These are phyloP conservation scores for Leccinum barrowsii DNA, from an alignment of 768 basidiomycete genomes.

Conservation along the genomic window DNA sequence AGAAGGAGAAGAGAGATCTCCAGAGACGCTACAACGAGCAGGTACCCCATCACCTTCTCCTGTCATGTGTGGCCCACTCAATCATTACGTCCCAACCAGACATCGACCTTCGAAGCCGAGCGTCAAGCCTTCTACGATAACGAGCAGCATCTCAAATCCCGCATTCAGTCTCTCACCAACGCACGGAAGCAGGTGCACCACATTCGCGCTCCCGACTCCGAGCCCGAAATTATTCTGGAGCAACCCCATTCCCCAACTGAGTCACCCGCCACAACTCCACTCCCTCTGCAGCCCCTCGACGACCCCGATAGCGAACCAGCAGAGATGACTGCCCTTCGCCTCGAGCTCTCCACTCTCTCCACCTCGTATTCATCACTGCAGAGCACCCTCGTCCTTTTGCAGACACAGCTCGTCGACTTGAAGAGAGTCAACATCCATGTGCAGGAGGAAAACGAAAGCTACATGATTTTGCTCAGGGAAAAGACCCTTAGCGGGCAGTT, in stretches of 20 bases:
- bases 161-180: constrained; percentile 76
- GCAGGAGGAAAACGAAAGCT: constrained; percentile 96
- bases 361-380: constrained; percentile 83
- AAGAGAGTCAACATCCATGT: constrained; percentile 83
- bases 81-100: constrained; percentile 41
- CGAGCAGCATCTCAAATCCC: constrained; percentile 89
- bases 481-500: constrained; percentile 88
- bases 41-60: constrained; percentile 37
- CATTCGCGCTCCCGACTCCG: constrained; percentile 32
- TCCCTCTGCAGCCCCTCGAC: constrained; percentile 45
- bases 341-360: constrained; percentile 84
- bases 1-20: constrained; percentile 83
- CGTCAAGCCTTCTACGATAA: constrained; percentile 91
- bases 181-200: constrained; percentile 53
- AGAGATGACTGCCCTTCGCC: constrained; percentile 78
- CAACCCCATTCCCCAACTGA: constrained; percentile 30
- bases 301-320: constrained; percentile 76
- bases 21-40: constrained; percentile 87
- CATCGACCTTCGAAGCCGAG: constrained; percentile 86
- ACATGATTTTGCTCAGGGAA: constrained; percentile 90
- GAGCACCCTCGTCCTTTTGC: constrained; percentile 78
- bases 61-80: constrained; percentile 13
- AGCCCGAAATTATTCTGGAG: constrained; percentile 40
- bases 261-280: constrained; percentile 18
- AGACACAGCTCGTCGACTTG: constrained; percentile 81